Conservation (phyloP, 208 protist genomes). For the Acanthamoeba lugdunensis region DNA sequence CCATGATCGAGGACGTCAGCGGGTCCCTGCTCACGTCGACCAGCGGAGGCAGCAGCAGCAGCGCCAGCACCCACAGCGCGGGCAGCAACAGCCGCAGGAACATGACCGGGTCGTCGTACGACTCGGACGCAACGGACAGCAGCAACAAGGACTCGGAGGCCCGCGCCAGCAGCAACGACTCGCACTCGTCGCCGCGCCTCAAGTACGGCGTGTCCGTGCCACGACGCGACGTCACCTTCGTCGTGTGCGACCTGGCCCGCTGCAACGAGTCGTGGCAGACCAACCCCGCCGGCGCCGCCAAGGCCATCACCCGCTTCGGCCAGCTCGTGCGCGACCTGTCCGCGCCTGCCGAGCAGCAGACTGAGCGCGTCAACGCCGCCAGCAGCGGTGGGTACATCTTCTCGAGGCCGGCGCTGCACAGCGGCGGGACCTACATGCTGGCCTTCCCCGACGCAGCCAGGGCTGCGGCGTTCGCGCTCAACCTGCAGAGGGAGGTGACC, state of each 20-base stretch:
- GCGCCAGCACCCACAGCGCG: background rate
- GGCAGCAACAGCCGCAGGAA: background rate
- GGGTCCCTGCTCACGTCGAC: background rate
- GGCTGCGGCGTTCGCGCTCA: background rate
- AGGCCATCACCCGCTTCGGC: conserved; percentile 44
- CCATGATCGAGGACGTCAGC: conserved; percentile 3
- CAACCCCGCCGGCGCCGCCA: conserved; percentile 12
- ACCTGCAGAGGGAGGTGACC: background rate
- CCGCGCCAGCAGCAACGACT: background rate
- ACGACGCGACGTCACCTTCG: conserved; percentile 6
- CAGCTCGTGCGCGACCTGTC: background rate
- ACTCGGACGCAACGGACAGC: background rate
- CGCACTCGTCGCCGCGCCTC: background rate
- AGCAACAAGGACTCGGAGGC: background rate
- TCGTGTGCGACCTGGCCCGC: conserved; percentile 36
- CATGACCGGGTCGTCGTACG: background rate
- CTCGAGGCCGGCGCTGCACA: background rate
- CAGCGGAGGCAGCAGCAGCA: background rate
- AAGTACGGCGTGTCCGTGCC: background rate
- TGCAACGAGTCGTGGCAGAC: conserved; percentile 50
- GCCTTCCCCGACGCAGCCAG: background rate
- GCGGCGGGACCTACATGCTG: conserved; percentile 41
- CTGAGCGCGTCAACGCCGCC: too few species aligned
- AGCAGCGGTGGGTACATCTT: background rate
- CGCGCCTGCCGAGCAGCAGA: background rate